phyloP scores from a whole-genome alignment of 441 rosid species.

The Eruca vesicaria region DNA sequence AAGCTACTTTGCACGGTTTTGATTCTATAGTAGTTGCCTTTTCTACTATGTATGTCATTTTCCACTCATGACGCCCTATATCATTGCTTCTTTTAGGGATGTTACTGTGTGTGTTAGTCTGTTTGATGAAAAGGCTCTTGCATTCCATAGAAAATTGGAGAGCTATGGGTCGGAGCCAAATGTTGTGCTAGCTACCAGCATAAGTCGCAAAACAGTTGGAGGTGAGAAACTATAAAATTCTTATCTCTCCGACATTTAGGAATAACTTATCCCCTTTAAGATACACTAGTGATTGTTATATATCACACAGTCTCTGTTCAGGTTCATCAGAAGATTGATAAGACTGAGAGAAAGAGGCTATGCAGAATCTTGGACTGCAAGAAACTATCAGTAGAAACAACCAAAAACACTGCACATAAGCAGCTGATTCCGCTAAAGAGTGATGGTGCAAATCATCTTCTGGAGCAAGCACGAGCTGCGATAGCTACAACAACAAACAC shows the following conservation, averaged over 20 bases:
- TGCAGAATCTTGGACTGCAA: slow-evolving; percentile 67
- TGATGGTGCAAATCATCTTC: slow-evolving; percentile 74
- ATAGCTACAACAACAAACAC: slow-evolving; percentile 51
- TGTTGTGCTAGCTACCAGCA: not conserved
- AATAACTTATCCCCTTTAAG: too few species aligned
- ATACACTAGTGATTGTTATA: not conserved
- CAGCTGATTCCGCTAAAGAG: slow-evolving; percentile 66
- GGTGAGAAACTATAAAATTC: not conserved
- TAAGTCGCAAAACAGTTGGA: not conserved
- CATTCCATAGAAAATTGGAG: not conserved
- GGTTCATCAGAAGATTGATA: slow-evolving; percentile 60
- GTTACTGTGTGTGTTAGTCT: not conserved
- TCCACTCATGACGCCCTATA: not conserved
- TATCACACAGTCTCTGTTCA: slow-evolving; percentile 4
- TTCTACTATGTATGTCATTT: not conserved
- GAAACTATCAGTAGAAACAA: slow-evolving; percentile 63
- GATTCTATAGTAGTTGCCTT: not conserved
- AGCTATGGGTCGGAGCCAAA: not conserved
- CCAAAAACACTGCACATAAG: slow-evolving; percentile 73
- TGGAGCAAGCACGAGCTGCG: slow-evolving; percentile 73
- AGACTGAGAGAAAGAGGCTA: slow-evolving; percentile 61
- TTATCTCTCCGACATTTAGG: not conserved
- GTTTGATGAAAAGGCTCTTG: not conserved
- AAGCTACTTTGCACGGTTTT: not conserved
- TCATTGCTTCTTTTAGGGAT: too few species aligned